Evolutionary conservation across 768 basidiomycete species (phyloP).

Genomic region (Agaricus sinodeliciosus): DNA sequence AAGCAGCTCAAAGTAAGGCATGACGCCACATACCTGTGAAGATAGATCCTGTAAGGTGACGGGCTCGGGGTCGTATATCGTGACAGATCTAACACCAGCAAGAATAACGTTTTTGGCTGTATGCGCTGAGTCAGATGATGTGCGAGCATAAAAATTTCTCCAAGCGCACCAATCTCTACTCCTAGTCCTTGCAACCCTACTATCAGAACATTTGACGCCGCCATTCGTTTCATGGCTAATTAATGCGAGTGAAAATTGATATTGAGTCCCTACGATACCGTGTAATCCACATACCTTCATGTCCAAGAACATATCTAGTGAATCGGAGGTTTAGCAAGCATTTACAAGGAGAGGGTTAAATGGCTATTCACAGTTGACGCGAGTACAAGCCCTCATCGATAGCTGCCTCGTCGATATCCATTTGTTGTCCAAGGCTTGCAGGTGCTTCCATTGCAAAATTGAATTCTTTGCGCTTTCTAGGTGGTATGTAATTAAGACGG

Average conservation of each 20-base stretch:
- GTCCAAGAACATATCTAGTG: constrained; percentile 82
- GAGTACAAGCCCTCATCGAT: constrained; percentile 95
- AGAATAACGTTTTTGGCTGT: constrained; percentile 91
- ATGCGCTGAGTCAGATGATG: constrained; percentile 7
- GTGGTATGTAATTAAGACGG: constrained; percentile 13
- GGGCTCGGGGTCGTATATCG: constrained; percentile 88
- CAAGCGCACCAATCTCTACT: constrained; percentile 76
- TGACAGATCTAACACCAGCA: constrained; percentile 96
- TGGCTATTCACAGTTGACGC: constrained; percentile 65
- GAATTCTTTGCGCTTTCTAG: neutral
- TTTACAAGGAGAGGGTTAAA: neutral
- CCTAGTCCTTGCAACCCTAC: constrained; percentile 90
- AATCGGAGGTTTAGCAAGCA: neutral
- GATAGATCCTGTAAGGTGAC: constrained; percentile 87
- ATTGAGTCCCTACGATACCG: neutral
- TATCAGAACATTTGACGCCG: constrained; percentile 88
- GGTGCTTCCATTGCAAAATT: constrained; percentile 28
- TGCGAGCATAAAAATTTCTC: neutral
- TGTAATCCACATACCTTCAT: constrained; percentile 63
- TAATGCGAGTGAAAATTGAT: neutral
- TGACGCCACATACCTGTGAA: constrained; percentile 66
- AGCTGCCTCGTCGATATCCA: constrained; percentile 82
- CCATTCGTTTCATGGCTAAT: constrained; percentile 99
- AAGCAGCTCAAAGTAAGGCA: neutral
- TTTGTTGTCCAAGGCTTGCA: constrained; percentile 39